Evolutionary conservation across 305 asterid genomes (phyloP).

Genomic region (Andrographis paniculata): DNA sequence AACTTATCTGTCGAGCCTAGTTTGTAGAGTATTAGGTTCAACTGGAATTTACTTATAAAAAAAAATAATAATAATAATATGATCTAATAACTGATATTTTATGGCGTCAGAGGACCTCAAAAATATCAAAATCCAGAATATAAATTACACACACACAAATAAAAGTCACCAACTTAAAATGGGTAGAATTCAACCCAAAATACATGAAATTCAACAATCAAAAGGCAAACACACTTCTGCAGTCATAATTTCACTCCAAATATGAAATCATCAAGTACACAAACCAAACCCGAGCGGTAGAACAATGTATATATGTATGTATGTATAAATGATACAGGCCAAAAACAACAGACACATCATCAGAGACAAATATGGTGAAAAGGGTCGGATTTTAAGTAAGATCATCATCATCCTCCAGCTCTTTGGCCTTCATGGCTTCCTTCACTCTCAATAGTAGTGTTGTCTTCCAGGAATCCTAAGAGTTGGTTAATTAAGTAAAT

Average conservation of each 20-base stretch:
- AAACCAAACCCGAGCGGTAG: slow-evolving; percentile 2
- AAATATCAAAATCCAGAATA: too few relatives aligned
- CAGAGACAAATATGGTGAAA: slow-evolving; percentile 6
- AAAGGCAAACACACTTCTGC: background rate
- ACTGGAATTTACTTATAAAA: too few relatives aligned
- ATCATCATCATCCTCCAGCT: slow-evolving; percentile 49
- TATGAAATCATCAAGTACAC: slow-evolving; percentile 10
- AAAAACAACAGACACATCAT: slow-evolving; percentile 5
- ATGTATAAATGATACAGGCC: slow-evolving; percentile 9
- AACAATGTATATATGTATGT: slow-evolving; percentile 7
- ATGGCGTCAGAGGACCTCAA: too few relatives aligned
- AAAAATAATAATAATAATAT: too few relatives aligned
- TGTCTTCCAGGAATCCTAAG: slow-evolving; percentile 45
- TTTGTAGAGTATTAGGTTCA: too few relatives aligned
- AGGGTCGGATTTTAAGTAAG: slow-evolving; percentile 27
- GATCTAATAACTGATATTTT: too few relatives aligned
- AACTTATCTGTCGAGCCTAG: too few relatives aligned
- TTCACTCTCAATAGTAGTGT: slow-evolving; percentile 48
- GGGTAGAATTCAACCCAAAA: background rate
- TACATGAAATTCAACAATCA: background rate
- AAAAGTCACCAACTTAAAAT: background rate
- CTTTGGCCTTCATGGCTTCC: slow-evolving; percentile 52
- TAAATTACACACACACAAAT: too few relatives aligned
- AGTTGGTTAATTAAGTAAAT: background rate
- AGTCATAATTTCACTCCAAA: slow-evolving; percentile 8